A percentile compares a stretch with the other conserved stretches of the same genome.
These are phyloP conservation scores for Coniella vitis DNA, from an alignment of 2,329 filamentous ascomycete species.

Conservation along the genomic window DNA sequence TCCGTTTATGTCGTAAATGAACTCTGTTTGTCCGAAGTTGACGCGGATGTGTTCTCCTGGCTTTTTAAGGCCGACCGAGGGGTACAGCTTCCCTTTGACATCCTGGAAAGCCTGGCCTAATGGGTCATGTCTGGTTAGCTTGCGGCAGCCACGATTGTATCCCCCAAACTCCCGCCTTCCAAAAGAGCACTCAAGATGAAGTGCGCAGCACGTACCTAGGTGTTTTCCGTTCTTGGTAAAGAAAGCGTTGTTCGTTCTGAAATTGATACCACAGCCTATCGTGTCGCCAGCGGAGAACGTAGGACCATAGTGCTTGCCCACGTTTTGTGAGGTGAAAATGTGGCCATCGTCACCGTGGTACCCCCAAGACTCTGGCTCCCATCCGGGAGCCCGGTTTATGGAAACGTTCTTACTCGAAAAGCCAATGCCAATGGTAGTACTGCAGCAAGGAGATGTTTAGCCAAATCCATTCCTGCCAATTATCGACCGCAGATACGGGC, in stretches of 20 bases:
- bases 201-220: slow-evolving; percentile 38
- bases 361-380: slow-evolving; percentile 62
- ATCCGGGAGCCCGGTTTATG: slow-evolving; percentile 53
- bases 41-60: slow-evolving; percentile 53
- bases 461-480: no score
- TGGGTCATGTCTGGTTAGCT: slow-evolving; percentile 20
- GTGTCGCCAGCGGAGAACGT: slow-evolving; percentile 50
- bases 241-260: slow-evolving; percentile 56
- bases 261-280: slow-evolving; percentile 62
- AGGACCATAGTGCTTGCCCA: slow-evolving; percentile 51
- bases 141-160: not conserved
- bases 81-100: slow-evolving; percentile 59
- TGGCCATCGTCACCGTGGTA: slow-evolving; percentile 65
- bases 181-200: no score
- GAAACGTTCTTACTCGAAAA: slow-evolving; percentile 50
- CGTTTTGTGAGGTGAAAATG: slow-evolving; percentile 49
- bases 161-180: not conserved
- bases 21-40: slow-evolving; percentile 68
- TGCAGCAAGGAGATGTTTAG: slow-evolving; percentile 23
- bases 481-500: no score
- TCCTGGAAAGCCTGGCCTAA: slow-evolving; percentile 66
- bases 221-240: slow-evolving; percentile 60
- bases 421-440: slow-evolving; percentile 56
- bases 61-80: slow-evolving; percentile 59
- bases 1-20: slow-evolving; percentile 85